Conservation (phyloP, 257 asterid genomes). For the Nemophila menziesii region DNA sequence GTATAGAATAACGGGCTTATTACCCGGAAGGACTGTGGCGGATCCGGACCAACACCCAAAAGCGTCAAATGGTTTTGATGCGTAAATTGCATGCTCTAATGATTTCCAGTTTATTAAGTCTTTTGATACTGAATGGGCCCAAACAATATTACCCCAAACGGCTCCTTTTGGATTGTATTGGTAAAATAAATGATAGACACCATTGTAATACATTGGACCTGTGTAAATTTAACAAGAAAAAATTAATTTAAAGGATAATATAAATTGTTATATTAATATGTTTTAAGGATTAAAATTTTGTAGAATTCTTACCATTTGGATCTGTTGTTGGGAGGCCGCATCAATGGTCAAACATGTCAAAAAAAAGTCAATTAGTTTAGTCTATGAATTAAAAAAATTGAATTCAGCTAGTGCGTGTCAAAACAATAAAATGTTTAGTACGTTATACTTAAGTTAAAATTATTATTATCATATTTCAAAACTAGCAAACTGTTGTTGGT, state of each 20-base stretch:
- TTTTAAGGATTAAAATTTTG: no score
- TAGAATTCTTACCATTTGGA: no score
- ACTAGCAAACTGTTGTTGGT: no score
- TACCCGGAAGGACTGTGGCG: conserved; percentile 11
- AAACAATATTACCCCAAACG: conserved; percentile 19
- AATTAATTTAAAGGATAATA: neutral
- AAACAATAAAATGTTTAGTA: no score
- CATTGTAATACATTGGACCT: conserved; percentile 19
- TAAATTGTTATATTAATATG: neutral
- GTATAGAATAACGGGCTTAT: conserved; percentile 17
- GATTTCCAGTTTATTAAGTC: conserved; percentile 15
- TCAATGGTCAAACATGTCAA: no score
- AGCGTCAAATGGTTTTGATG: conserved; percentile 9
- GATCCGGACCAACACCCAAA: conserved; percentile 21
- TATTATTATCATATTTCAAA: no score
- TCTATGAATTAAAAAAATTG: no score
- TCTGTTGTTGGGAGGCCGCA: no score
- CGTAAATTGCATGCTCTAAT: conserved; percentile 11
- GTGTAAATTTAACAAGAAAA: neutral
- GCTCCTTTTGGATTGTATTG: conserved; percentile 18
- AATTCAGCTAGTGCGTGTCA: no score
- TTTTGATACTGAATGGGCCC: conserved; percentile 19
- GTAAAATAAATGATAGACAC: conserved; percentile 18
- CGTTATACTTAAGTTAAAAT: no score
- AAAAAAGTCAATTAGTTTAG: no score